Base-by-base conservation (phyloP, 2,329 filamentous ascomycete genomes). In the Cladophialophora immunda region DNA sequence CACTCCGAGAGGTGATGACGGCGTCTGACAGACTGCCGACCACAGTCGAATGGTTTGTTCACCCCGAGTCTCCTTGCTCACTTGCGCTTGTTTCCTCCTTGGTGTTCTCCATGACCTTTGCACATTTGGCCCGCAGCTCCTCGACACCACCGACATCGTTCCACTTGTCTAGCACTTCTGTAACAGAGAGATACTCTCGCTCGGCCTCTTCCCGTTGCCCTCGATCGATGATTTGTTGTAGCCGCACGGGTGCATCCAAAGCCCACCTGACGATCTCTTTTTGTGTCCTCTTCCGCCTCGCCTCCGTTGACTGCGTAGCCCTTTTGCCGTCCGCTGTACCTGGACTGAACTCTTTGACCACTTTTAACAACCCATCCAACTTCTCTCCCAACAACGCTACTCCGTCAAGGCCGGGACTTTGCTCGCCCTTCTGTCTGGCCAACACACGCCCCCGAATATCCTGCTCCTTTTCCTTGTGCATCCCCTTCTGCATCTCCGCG, bases 401-500 rank as follows among this genome's bases (percentile, higher is more conserved):
- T 6, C 66, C 68, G 29, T 70, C 69, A 19, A 73, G 62, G 2
- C 69, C 67, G 5, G 57, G 56, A 8, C 9, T 45, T 58, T 47
- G 59, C 27, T 61, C 56, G 6, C 22, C 22, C 34, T 54, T 65
- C 47, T 58, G 45, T 52, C 58, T 65, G 17, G 29, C 61, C 55
- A 63, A 13, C 27, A 59, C 53, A 9, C n/a, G 53, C 22, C 45
- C 50, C 78, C 79, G 76, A n/a, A 45, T 47, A 27, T 63, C 75
- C 47, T 81, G 79, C 68, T 82, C 80, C 76, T 32, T 36, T 52
- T 81, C 78, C 57, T 81, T 79, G 70, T 83, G 81, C 78, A 84
- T 82, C 65, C 80, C 82, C 65, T 73, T 75, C 34, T 81, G 76
- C 81, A 84, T 83, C 81, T 92, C 93, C 58, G 92, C 87, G 75